phyloP scores from a whole-genome alignment of 768 basidiomycete genomes.

The Suillus subluteus region DNA sequence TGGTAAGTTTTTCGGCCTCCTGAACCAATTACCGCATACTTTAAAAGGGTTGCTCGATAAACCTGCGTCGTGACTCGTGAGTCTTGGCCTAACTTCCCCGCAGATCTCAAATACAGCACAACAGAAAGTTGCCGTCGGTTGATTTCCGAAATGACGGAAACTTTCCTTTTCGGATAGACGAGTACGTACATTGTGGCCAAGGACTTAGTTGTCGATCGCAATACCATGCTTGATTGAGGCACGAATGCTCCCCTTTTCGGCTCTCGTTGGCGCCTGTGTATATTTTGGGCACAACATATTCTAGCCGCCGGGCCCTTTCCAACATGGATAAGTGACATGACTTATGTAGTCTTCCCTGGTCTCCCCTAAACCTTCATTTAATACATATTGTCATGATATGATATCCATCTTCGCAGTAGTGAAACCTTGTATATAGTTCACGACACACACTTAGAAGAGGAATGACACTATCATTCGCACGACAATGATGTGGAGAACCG shows the following conservation, averaged over 20 bases:
- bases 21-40: slow-evolving; percentile 9
- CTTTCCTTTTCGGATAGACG: slow-evolving; percentile 53
- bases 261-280: slow-evolving; percentile 10
- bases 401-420: neutral
- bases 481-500: neutral
- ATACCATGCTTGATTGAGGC: slow-evolving; percentile 31
- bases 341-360: neutral
- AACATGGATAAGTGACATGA: neutral
- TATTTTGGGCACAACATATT: slow-evolving; percentile 1
- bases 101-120: slow-evolving; percentile 15
- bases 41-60: neutral
- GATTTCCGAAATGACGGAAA: slow-evolving; percentile 44
- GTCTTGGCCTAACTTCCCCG: slow-evolving; percentile 20
- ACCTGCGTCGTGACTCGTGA: neutral
- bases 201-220: slow-evolving; percentile 33
- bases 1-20: slow-evolving; percentile 25
- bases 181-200: slow-evolving; percentile 22
- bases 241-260: slow-evolving; percentile 16
- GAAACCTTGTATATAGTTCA: slow-evolving; percentile 2
- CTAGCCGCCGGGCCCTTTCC: neutral
- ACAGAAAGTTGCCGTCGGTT: slow-evolving; percentile 38
- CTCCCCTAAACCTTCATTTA: neutral
- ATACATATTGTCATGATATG: neutral
- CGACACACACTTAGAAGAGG: neutral
- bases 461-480: neutral